A percentile compares a stretch with the other conserved stretches of the same genome.
phyloP scores from a whole-genome alignment of 768 basidiomycete species.

The Tricholoma terreum region DNA sequence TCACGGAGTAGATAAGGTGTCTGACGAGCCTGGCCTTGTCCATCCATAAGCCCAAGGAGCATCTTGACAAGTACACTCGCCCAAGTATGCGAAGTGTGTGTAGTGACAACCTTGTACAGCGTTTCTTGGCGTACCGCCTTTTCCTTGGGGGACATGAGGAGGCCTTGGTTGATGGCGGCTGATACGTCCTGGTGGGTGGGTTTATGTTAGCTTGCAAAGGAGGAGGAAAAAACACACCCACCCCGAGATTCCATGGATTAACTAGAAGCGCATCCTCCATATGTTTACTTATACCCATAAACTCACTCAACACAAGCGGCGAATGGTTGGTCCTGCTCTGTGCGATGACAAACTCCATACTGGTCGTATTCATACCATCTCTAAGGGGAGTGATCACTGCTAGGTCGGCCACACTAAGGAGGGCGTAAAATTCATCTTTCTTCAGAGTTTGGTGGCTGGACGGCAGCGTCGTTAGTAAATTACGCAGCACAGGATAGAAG shows the following conservation, averaged over 20 bases:
- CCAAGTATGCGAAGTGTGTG: constrained; percentile 95
- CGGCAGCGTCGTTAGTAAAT: no score
- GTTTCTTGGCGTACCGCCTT: constrained; percentile 70
- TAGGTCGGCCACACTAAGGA: constrained; percentile 89
- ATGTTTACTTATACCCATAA: constrained; percentile 94
- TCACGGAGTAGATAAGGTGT: constrained; percentile 80
- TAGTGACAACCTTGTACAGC: constrained; percentile 82
- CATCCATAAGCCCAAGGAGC: constrained; percentile 77
- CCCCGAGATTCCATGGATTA: constrained; percentile 95
- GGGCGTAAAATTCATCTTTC: constrained; percentile 96
- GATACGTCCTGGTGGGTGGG: constrained; percentile 67
- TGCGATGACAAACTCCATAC: constrained; percentile 96
- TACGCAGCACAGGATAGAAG: neutral
- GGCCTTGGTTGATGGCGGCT: constrained; percentile 84
- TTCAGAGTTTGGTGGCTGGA: constrained; percentile 92
- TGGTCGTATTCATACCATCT: constrained; percentile 99
- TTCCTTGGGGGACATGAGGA: constrained; percentile 76
- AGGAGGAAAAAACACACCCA: constrained; percentile 31
- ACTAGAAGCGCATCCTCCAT: constrained; percentile 88
- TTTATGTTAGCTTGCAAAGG: neutral
- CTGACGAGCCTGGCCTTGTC: constrained; percentile 73
- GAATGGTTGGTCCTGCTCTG: constrained; percentile 81
- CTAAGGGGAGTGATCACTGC: constrained; percentile 93
- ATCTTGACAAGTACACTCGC: constrained; percentile 86
- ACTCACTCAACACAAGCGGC: constrained; percentile 91